phyloP scores from a whole-genome alignment of 2,329 filamentous ascomycete genomes.

The Colletotrichum paranaense region DNA sequence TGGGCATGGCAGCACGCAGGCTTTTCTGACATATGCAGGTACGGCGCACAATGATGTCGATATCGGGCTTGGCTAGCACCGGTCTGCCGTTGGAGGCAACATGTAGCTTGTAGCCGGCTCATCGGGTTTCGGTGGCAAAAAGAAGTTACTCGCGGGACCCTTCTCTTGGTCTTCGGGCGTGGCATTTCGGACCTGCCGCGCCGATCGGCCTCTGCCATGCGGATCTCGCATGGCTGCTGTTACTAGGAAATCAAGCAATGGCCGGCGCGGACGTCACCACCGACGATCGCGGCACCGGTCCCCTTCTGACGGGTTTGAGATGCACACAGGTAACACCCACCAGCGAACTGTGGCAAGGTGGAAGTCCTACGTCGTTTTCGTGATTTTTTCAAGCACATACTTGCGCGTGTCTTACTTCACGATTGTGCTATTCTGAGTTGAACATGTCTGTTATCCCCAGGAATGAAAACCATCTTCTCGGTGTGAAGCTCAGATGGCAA shows the following conservation, averaged over 20 bases:
- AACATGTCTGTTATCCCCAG: not conserved
- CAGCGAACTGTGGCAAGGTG: not conserved
- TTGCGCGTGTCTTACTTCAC: not conserved
- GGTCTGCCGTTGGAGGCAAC: no score
- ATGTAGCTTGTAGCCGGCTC: not conserved
- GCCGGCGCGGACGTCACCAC: not conserved
- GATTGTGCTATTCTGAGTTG: not conserved
- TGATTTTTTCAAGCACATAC: not conserved
- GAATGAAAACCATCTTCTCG: not conserved
- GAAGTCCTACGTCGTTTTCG: not conserved
- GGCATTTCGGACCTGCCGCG: not conserved
- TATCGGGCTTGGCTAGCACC: not conserved
- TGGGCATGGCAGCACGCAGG: not conserved
- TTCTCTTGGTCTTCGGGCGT: not conserved
- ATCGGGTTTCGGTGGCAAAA: not conserved
- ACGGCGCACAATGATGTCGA: constrained; percentile 20
- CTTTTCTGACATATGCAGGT: constrained; percentile 23
- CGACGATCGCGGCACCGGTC: not conserved
- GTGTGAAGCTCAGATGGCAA: not conserved
- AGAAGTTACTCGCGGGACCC: not conserved
- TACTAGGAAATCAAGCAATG: not conserved
- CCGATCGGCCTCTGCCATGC: not conserved
- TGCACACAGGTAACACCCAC: no score
- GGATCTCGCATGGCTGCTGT: not conserved
- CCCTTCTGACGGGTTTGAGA: not conserved